Evolutionary conservation across 23 red algal genomes (phyloP), one percentile per base, ranked within the genome.

Genomic region (Gracilaria caudata): DNA sequence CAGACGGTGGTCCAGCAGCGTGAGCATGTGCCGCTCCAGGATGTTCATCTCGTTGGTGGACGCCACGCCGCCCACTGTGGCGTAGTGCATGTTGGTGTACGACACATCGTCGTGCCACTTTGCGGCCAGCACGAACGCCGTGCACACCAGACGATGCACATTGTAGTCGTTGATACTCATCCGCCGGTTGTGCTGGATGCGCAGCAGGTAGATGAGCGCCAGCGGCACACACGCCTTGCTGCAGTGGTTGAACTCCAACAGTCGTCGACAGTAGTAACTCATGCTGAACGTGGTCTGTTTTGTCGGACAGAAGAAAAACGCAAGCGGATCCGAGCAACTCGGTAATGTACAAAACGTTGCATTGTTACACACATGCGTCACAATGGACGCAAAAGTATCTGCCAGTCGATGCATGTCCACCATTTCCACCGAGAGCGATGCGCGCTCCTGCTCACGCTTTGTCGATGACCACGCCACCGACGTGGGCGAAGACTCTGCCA

Each of bases 141-240:
- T 94, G 30, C 90, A 83, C 54, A 98, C 63, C 17, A 98, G 65
- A 9, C 96, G 79, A 64, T 98, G 96, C 24, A 94, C 92, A 32
- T 71, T 98, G 46, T 88, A 78, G 35, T 55, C 41, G 38, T 92
- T 94, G 44, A 94, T 19, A 1, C 5, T 3, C 5, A 71, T 2
- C 32, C 40, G 7, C 14, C 40, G 34, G 5, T 41, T 40, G 17
- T 0, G 2, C 35, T 71, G 14, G 6, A 78, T 54, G 74, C 74
- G 74, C 38, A 78, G 30, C 46, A 78, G 45, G 45, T 78, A 78
- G 6, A 78, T 21, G 11, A 58, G 25, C 46, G 74, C 74, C 44
- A 78, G 25, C 44, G 74, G 35, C 45, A 78, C 46, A n/a, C 74
- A 78, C 46, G 24, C 1, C 41, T 78, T 78, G 44, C 24, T 33